Evolutionary conservation across 805 yeast species (phyloP).

Genomic region (Candida awuae): DNA sequence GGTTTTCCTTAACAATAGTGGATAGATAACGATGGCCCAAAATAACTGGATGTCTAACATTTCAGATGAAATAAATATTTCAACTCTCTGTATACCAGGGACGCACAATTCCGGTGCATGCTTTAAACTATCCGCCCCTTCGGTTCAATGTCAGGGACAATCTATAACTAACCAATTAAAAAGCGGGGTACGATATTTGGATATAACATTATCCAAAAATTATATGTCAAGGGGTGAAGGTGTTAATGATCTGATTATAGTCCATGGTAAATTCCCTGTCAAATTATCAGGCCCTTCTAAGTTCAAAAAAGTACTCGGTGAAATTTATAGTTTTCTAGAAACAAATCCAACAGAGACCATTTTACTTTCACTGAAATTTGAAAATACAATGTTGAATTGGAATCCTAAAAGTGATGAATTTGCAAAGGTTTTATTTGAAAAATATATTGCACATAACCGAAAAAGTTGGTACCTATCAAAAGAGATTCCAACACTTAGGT

Average conservation of each 20-base stretch:
- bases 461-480: slow-evolving; percentile 54
- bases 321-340: slow-evolving; percentile 50
- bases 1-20: too few relatives aligned
- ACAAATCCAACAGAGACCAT: slow-evolving; percentile 51
- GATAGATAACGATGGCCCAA: not conserved
- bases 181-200: slow-evolving; percentile 71
- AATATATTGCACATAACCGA: slow-evolving; percentile 41
- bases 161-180: slow-evolving; percentile 53
- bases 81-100: slow-evolving; percentile 65
- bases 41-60: slow-evolving; percentile 46
- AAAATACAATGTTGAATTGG: slow-evolving; percentile 58
- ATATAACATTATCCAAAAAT: slow-evolving; percentile 55
- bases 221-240: slow-evolving; percentile 35
- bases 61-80: slow-evolving; percentile 41
- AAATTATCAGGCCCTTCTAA: slow-evolving; percentile 48
- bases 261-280: slow-evolving; percentile 74
- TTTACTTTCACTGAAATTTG: slow-evolving; percentile 63
- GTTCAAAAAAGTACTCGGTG: slow-evolving; percentile 44
- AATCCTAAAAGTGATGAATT: slow-evolving; percentile 57
- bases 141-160: slow-evolving; percentile 69
- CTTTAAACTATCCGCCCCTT: slow-evolving; percentile 54
- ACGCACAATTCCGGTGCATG: slow-evolving; percentile 79
- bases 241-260: slow-evolving; percentile 50
- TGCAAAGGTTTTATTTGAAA: slow-evolving; percentile 51
- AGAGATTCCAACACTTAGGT: slow-evolving; percentile 50